phyloP scores from a whole-genome alignment of 2,329 filamentous ascomycete species.

The Cercospora sp. region DNA sequence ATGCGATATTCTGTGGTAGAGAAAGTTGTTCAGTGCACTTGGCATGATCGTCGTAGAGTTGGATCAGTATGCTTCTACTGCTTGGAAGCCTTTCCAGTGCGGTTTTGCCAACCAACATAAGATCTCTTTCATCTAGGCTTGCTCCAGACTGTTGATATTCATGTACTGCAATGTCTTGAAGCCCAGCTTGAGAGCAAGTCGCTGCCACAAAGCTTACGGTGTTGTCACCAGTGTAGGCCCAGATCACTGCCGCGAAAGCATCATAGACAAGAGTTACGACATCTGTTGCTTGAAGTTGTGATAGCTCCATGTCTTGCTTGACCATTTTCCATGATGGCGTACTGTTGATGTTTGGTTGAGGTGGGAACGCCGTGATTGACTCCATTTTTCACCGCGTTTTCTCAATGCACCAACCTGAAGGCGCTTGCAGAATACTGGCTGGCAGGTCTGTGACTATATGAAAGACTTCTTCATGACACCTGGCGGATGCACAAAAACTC shows the following conservation, averaged over 20 bases:
- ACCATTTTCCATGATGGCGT: background rate
- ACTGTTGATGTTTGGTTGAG: background rate
- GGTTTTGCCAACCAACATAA: background rate
- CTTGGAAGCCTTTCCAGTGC: background rate
- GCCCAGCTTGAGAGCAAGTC: background rate
- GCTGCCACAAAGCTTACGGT: background rate
- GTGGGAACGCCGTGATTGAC: background rate
- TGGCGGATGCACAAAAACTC: background rate
- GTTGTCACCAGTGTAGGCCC: background rate
- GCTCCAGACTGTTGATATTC: no score
- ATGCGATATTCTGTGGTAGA: background rate
- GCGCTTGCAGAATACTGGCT: background rate
- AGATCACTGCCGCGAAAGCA: background rate
- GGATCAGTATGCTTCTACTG: background rate
- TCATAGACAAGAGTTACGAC: background rate
- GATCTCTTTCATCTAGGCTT: no score
- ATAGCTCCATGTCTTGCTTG: background rate
- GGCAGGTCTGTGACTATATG: background rate
- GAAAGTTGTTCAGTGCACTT: background rate
- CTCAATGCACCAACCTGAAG: no score
- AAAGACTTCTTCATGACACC: background rate
- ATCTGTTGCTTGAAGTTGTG: background rate
- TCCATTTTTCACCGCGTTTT: background rate
- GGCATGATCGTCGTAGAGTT: background rate
- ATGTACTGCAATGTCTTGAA: background rate